Conservation (phyloP, 495 filamentous ascomycete species). For the Hypoxylon trugodes region DNA sequence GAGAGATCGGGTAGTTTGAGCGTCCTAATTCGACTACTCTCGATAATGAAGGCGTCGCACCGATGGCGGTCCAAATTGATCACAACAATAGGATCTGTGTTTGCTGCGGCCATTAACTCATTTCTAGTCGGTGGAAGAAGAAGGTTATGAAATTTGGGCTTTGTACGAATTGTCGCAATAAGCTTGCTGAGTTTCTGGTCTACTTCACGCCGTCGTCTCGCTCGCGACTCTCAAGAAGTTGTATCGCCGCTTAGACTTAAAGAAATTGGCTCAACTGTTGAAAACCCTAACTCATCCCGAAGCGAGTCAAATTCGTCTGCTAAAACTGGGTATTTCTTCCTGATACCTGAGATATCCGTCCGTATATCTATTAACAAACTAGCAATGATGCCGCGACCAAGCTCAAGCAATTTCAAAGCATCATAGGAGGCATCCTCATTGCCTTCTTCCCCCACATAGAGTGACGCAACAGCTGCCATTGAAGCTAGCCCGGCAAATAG, state of each 20-base stretch:
- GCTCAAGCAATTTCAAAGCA: conserved; percentile 40
- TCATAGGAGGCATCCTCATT: conserved; percentile 15
- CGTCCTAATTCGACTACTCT: not conserved
- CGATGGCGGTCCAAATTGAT: not conserved
- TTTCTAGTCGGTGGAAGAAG: not conserved
- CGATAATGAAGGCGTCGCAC: conserved; percentile 10
- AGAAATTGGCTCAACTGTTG: not conserved
- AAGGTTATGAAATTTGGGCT: conserved; percentile 2
- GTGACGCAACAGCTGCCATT: conserved; percentile 29
- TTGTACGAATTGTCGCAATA: not conserved
- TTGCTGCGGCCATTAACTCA: conserved; percentile 11
- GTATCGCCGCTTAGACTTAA: not conserved
- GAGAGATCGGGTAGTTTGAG: not conserved
- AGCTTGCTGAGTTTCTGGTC: not conserved
- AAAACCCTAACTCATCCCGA: conserved; percentile 1
- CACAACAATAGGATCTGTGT: conserved; percentile 4
- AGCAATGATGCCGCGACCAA: conserved; percentile 42
- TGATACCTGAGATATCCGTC: conserved; percentile 29
- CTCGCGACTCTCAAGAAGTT: not conserved
- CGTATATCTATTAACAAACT: conserved; percentile 34
- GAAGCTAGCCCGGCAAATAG: conserved; percentile 31
- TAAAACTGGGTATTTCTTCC: not conserved
- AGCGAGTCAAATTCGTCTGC: not conserved
- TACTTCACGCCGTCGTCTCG: not conserved
- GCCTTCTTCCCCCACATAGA: conserved; percentile 24